Conservation (phyloP, 2,329 filamentous ascomycete genomes). For the Zymoseptoria ardabiliae region DNA sequence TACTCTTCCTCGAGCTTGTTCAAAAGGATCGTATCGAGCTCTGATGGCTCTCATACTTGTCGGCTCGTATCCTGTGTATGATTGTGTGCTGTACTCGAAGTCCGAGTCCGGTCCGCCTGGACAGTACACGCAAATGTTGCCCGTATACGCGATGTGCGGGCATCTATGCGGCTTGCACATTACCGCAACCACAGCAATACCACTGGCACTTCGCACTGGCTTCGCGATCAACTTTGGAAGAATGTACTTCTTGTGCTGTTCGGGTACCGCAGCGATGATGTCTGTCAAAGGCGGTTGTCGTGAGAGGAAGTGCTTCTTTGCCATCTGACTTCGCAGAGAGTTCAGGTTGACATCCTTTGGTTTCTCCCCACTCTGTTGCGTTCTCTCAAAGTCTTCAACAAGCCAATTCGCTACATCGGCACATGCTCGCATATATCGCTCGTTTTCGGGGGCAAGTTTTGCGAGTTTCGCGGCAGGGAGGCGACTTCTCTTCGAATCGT, state of each 20-base stretch:
- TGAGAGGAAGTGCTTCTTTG: slow-evolving; percentile 86
- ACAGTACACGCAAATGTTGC: slow-evolving; percentile 98
- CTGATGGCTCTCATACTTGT: slow-evolving; percentile 98
- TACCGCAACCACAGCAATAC: slow-evolving; percentile 95
- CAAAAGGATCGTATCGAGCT: slow-evolving; percentile 93
- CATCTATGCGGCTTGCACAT: slow-evolving; percentile 99
- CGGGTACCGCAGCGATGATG: slow-evolving; percentile 96
- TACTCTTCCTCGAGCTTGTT: slow-evolving; percentile 89
- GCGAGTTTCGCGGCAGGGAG: slow-evolving; percentile 30
- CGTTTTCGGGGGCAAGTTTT: slow-evolving; percentile 83
- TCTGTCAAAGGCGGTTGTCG: slow-evolving; percentile 87
- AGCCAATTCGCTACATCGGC: slow-evolving; percentile 90
- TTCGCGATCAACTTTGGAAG: slow-evolving; percentile 93
- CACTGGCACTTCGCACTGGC: slow-evolving; percentile 89
- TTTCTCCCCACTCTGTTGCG: slow-evolving; percentile 63
- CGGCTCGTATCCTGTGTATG: slow-evolving; percentile 96
- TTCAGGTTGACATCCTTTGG: slow-evolving; percentile 91
- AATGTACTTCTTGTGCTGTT: slow-evolving; percentile 99
- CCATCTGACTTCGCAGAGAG: slow-evolving; percentile 71
- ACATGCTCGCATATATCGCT: slow-evolving; percentile 88
- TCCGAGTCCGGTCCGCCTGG: slow-evolving; percentile 96
- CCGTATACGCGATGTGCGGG: slow-evolving; percentile 95
- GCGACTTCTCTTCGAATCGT: slow-evolving; percentile 53
- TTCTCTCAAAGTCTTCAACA: slow-evolving; percentile 86
- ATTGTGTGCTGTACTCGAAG: slow-evolving; percentile 98